Percentiles rank a stretch among this genome's conserved stretches.
These are phyloP conservation scores for Beauveria rudraprayagi DNA, from an alignment of 2,329 filamentous ascomycete genomes.

Conservation along the genomic window DNA sequence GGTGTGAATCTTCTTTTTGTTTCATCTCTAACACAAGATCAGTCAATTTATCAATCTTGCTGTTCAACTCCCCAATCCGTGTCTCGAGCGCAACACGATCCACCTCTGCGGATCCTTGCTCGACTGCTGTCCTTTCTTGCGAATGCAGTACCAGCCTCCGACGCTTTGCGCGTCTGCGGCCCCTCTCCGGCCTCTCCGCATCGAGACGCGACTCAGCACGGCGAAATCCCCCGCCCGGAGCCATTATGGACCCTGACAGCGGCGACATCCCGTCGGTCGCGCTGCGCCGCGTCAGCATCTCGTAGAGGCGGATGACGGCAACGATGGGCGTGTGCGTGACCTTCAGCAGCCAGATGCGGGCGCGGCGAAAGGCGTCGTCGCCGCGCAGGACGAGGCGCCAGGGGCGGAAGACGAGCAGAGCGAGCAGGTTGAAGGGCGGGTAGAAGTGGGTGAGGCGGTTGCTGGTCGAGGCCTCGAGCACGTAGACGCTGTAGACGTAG, in stretches of 20 bases:
- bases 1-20: slow-evolving; percentile 15
- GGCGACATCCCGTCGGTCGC: neutral
- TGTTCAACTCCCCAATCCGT: slow-evolving; percentile 45
- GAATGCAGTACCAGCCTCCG: slow-evolving; percentile 4
- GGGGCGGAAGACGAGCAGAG: slow-evolving; percentile 63
- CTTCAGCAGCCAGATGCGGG: slow-evolving; percentile 54
- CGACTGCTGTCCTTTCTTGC: slow-evolving; percentile 15
- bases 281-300: slow-evolving; percentile 36
- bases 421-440: slow-evolving; percentile 66
- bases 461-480: slow-evolving; percentile 58
- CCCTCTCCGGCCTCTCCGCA: neutral
- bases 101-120: slow-evolving; percentile 24
- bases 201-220: neutral
- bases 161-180: neutral
- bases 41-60: slow-evolving; percentile 52
- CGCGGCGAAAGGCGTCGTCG: slow-evolving; percentile 52
- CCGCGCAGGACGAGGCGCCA: slow-evolving; percentile 60
- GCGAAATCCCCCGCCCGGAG: neutral
- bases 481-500: slow-evolving; percentile 63
- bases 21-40: slow-evolving; percentile 44
- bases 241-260: neutral
- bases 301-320: slow-evolving; percentile 59
- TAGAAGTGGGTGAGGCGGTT: slow-evolving; percentile 64
- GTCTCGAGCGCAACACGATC: slow-evolving; percentile 36
- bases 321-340: slow-evolving; percentile 61